phyloP scores from a whole-genome alignment of 2,329 filamentous ascomycete genomes.

The Dactylella cylindrospora region DNA sequence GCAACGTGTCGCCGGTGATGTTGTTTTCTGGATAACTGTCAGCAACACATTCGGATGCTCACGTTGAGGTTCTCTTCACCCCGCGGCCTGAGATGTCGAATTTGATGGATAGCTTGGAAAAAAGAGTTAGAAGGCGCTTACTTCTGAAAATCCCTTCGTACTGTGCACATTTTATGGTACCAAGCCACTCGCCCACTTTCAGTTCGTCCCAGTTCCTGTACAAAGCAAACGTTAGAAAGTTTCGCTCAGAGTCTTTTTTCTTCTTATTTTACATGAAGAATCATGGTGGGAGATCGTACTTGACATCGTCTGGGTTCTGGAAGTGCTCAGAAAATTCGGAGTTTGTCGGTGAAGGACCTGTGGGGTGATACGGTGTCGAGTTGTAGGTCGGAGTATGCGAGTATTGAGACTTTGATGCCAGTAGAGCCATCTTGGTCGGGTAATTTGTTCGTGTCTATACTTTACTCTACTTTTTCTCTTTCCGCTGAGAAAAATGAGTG shows the following conservation, averaged over 20 bases:
- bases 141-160: slow-evolving; percentile 63
- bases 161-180: slow-evolving; percentile 86
- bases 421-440: slow-evolving; percentile 46
- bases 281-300: slow-evolving; percentile 36
- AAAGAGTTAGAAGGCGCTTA: slow-evolving; percentile 68
- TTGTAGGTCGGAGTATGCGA: slow-evolving; percentile 46
- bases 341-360: slow-evolving; percentile 48
- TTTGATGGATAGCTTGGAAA: background rate
- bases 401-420: slow-evolving; percentile 49
- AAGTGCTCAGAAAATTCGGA: slow-evolving; percentile 49
- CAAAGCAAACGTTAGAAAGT: background rate
- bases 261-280: background rate
- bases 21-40: slow-evolving; percentile 67
- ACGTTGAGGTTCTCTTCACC: no score
- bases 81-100: slow-evolving; percentile 6
- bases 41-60: slow-evolving; percentile 32
- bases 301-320: slow-evolving; percentile 47
- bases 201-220: slow-evolving; percentile 74
- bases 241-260: background rate
- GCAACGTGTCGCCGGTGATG: slow-evolving; percentile 93
- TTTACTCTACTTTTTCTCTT: no score
- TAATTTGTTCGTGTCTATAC: background rate
- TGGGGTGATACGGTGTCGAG: slow-evolving; percentile 46
- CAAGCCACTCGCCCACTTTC: slow-evolving; percentile 84
- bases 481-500: no score